Percentiles rank a stretch among this genome's conserved stretches.
Evolutionary conservation across 768 basidiomycete genomes (phyloP).

Genomic region (Mycena metata): DNA sequence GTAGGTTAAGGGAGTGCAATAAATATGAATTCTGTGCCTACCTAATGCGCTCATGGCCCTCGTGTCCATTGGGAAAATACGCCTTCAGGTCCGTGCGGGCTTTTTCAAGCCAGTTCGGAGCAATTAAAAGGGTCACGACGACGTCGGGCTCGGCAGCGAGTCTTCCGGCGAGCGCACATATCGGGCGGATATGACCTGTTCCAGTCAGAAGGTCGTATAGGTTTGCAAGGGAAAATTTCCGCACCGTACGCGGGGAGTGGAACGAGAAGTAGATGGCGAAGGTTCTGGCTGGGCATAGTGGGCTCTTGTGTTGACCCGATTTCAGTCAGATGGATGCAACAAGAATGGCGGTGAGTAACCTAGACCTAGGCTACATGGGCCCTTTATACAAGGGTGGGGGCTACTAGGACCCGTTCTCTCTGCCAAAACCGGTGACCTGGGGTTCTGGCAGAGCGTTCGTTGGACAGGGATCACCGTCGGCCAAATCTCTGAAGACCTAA

Average conservation of each 20-base stretch:
- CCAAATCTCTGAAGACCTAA: too few relatives aligned
- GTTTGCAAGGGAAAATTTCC: not conserved
- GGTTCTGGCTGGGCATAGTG: not conserved
- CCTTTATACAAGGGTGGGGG: too few relatives aligned
- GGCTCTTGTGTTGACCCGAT: too few relatives aligned
- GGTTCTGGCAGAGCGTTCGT: too few relatives aligned
- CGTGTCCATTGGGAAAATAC: not conserved
- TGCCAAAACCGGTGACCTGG: too few relatives aligned
- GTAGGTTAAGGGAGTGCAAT: too few relatives aligned
- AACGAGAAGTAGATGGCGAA: slow-evolving; percentile 3
- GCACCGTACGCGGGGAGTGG: slow-evolving; percentile 23
- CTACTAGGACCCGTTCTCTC: too few relatives aligned
- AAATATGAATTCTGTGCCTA: not conserved
- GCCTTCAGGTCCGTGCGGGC: not conserved
- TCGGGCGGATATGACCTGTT: slow-evolving; percentile 16
- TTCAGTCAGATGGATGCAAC: too few relatives aligned
- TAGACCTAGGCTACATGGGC: too few relatives aligned
- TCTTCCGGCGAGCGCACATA: slow-evolving; percentile 3
- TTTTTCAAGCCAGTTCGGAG: slow-evolving; percentile 16
- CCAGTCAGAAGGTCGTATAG: not conserved
- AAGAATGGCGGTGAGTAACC: too few relatives aligned
- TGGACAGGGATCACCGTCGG: too few relatives aligned
- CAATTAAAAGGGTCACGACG: slow-evolving; percentile 4
- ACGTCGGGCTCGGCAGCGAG: not conserved
- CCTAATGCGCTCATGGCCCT: not conserved